Conservation (phyloP, 1,139 yeast species). For the Suhomyces kunorum region DNA sequence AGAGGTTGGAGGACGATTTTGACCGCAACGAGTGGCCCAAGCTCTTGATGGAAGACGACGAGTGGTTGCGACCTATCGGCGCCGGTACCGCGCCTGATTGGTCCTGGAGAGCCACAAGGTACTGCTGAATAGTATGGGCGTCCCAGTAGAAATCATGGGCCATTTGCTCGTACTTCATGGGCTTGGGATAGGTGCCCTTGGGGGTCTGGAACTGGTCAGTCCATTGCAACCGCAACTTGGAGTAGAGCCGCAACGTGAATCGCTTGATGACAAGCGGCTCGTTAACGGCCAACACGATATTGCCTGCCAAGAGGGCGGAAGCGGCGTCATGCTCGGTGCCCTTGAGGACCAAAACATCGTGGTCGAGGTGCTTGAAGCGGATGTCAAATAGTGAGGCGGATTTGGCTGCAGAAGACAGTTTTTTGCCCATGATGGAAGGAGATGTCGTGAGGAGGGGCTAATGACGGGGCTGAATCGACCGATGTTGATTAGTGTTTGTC, state of each 20-base stretch:
- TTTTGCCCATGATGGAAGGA: constrained; percentile 15
- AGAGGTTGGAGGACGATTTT: constrained; percentile 34
- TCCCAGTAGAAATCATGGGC: constrained; percentile 82
- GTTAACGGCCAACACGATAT: constrained; percentile 69
- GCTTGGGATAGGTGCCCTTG: constrained; percentile 50
- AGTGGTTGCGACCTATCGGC: constrained; percentile 25
- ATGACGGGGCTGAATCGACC: background rate
- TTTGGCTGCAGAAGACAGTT: constrained; percentile 14
- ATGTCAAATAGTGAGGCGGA: constrained; percentile 58
- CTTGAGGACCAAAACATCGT: constrained; percentile 77
- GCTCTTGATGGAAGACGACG: constrained; percentile 37
- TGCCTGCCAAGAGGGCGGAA: constrained; percentile 74
- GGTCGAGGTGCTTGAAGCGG: constrained; percentile 64
- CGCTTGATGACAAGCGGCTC: constrained; percentile 75
- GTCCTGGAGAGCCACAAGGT: constrained; percentile 35
- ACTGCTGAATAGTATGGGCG: constrained; percentile 50
- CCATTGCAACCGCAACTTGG: constrained; percentile 63
- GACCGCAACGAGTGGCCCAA: constrained; percentile 34
- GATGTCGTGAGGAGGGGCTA: background rate
- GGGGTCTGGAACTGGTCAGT: constrained; percentile 49
- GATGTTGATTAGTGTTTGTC: too few relatives aligned
- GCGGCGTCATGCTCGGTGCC: constrained; percentile 80
- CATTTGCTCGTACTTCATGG: constrained; percentile 60
- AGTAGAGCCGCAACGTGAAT: constrained; percentile 61
- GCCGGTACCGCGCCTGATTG: constrained; percentile 20